Evolutionary conservation across 2,329 filamentous ascomycete genomes (phyloP).

Genomic region (Botrytis tulipae): DNA sequence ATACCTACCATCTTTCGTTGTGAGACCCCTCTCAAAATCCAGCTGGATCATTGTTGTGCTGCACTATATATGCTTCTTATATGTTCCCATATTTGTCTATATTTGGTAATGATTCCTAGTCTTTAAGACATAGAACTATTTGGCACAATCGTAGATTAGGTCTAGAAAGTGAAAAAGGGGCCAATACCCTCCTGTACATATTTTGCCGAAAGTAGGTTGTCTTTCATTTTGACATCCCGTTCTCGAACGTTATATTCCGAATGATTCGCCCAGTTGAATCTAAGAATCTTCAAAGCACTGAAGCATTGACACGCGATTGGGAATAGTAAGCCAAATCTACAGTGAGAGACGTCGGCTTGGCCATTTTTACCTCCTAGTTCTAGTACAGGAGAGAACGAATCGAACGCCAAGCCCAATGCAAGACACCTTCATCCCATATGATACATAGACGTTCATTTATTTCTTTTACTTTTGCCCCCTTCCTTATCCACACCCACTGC

Average conservation of each 20-base stretch:
- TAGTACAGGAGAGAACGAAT: slow-evolving; percentile 12
- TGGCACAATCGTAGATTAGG: background rate
- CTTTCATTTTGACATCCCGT: background rate
- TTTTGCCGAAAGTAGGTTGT: background rate
- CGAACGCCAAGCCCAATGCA: slow-evolving; percentile 30
- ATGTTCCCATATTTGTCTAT: background rate
- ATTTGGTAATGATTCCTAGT: background rate
- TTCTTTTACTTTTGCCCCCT: slow-evolving; percentile 14
- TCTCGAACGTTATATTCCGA: background rate
- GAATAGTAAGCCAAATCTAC: background rate
- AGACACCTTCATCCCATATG: slow-evolving; percentile 30
- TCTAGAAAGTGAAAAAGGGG: background rate
- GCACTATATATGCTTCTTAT: background rate
- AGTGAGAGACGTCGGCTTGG: background rate
- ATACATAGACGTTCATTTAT: slow-evolving; percentile 29
- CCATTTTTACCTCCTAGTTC: slow-evolving; percentile 9
- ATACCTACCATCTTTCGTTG: background rate
- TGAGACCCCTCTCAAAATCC: background rate
- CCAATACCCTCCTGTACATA: background rate
- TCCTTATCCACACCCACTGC: slow-evolving; percentile 5
- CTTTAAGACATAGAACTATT: background rate
- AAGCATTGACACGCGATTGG: background rate
- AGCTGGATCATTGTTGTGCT: background rate
- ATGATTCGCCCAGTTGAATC: background rate
- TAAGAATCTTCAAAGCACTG: background rate